Base-by-base conservation (phyloP, 176 grass and related monocot genomes). In the Miscanthus lutarioriparius region DNA sequence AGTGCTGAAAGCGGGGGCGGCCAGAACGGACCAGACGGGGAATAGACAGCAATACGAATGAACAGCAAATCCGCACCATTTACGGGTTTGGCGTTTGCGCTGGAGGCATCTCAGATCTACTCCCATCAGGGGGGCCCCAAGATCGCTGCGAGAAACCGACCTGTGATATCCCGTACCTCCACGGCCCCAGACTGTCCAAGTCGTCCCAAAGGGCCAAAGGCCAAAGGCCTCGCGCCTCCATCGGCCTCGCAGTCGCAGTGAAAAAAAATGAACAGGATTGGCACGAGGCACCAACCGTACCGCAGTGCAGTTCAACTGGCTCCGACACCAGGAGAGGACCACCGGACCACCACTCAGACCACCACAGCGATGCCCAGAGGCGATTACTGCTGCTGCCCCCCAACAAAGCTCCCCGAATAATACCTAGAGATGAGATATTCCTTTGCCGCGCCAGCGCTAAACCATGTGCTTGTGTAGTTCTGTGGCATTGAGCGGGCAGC, bases 101-200 rank as follows among this genome's bases (percentile, higher is more conserved):
- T 38, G 80, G 74, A 79, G 75, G 67, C 88, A 86, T 86, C 88
- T 90, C 80, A 86, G 88, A 90, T 87, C 80, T 87, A 82, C 87
- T 47, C 10, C 61, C 28, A 3, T 12, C 67, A 65, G 88, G 84
- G 74, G 88, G 84, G 33, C 38, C 84, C 59, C 84, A 13, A 75
- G 83, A 86, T 86, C 26, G 73, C 79, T 59, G 83, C 33, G 48
- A 33, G 79, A 90, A 79, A 67, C 79, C 84, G 79, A 83, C 88
- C 79, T 86, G 79, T 56, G 11, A 53, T 86, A 84, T 78, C 84
- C 56, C 59, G 74, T 74, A 65, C 48, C 48, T 12, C 4, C 62
- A 15, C 41, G 70, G 33, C 65, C 39, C 0, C 28, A 15, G 33
- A 59, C 47, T 70, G 25, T 27, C 75, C 70, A 85, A 75, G 75